Evolutionary conservation across 805 yeast genomes (phyloP).

Genomic region (Candida sphagnicola): DNA sequence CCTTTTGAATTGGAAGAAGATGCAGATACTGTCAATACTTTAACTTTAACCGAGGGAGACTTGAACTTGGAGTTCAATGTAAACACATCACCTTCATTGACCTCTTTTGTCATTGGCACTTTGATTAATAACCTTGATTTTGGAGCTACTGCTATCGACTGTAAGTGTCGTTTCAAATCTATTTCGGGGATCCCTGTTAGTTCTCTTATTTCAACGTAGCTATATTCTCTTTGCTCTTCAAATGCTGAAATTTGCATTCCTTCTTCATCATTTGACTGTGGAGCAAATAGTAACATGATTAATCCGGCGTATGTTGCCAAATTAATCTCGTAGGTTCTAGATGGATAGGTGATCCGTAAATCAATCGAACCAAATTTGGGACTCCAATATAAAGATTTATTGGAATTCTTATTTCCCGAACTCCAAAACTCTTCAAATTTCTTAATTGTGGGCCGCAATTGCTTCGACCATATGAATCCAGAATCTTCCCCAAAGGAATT

Average conservation of each 20-base stretch:
- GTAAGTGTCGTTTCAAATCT: conserved; percentile 74
- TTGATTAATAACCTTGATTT: conserved; percentile 72
- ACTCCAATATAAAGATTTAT: conserved; percentile 60
- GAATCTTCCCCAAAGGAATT: conserved; percentile 20
- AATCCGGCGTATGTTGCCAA: conserved; percentile 81
- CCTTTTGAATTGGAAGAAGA: conserved; percentile 17
- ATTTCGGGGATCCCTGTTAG: conserved; percentile 67
- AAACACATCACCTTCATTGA: conserved; percentile 61
- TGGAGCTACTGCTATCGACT: conserved; percentile 82
- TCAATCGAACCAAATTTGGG: conserved; percentile 83
- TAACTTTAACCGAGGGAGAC: conserved; percentile 64
- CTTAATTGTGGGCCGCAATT: conserved; percentile 30
- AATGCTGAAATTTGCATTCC: conserved; percentile 35
- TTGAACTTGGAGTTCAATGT: conserved; percentile 64
- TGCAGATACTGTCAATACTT: conserved; percentile 63
- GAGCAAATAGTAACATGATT: conserved; percentile 66
- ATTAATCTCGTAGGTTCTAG: conserved; percentile 70
- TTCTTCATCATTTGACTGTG: conserved; percentile 28
- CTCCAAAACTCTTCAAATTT: conserved; percentile 41
- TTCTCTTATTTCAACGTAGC: conserved; percentile 58
- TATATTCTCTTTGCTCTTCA: conserved; percentile 51
- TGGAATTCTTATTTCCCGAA: conserved; percentile 35
- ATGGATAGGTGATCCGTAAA: conserved; percentile 63
- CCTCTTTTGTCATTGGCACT: conserved; percentile 69
- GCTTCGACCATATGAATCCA: conserved; percentile 37